A percentile compares a stretch with the other conserved stretches of the same genome.
These are phyloP conservation scores for Cladorrhinum sp. DNA, from an alignment of 2,329 filamentous ascomycete genomes.

Conservation along the genomic window DNA sequence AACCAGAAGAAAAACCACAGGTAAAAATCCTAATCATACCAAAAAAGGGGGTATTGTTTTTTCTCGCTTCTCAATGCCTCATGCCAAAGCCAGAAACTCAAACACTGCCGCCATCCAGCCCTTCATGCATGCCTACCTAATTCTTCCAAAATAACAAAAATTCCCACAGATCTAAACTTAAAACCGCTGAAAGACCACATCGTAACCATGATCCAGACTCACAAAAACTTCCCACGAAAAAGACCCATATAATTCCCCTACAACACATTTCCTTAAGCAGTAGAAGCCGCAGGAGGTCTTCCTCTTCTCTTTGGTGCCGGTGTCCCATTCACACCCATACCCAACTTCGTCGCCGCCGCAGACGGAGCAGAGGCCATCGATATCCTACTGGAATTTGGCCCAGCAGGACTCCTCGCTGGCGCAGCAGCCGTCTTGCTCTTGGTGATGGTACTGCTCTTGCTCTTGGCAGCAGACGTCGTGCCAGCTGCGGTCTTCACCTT, in stretches of 20 bases:
- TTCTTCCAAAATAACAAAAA: neutral
- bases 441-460: neutral
- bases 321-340: constrained; percentile 29
- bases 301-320: constrained; percentile 28
- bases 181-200: neutral
- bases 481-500: neutral
- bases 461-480: neutral
- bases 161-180: no score
- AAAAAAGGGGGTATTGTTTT: no score
- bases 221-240: neutral
- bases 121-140: neutral
- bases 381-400: neutral
- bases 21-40: no score
- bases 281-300: constrained; percentile 3
- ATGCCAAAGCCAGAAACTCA: no score
- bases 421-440: neutral
- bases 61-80: no score
- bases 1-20: no score
- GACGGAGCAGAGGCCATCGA: neutral
- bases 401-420: neutral
- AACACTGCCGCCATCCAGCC: no score
- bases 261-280: neutral
- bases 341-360: constrained; percentile 14
- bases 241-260: neutral
- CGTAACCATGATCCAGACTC: neutral